These are phyloP conservation scores for Globisporangium viniferum DNA, from an alignment of 352 stramenopile genomes.

Conservation along the genomic window DNA sequence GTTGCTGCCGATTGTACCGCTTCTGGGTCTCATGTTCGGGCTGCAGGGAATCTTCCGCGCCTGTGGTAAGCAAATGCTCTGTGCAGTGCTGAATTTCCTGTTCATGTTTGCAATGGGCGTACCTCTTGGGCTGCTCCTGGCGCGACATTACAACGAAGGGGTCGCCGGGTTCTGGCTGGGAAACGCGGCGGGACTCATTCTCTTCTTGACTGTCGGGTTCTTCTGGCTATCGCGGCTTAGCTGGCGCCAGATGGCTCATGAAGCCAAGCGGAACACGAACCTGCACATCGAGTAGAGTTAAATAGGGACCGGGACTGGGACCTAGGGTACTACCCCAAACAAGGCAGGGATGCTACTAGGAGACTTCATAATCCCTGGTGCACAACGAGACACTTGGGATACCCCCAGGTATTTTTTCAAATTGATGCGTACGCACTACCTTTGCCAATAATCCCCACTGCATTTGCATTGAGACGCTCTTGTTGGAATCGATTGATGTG, in stretches of 20 bases:
- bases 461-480: no score
- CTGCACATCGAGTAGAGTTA: constrained; percentile 2
- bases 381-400: no score
- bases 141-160: constrained; percentile 2
- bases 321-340: no score
- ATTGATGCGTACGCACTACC: no score
- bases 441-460: no score
- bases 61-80: constrained; percentile 17
- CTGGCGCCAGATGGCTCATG: constrained; percentile 13
- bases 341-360: no score
- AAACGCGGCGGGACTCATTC: constrained; percentile 12
- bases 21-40: constrained; percentile 14
- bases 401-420: no score
- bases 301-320: no score
- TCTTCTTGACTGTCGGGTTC: constrained; percentile 18
- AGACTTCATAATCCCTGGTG: no score
- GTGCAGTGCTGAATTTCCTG: constrained; percentile 19
- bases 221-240: constrained; percentile 19
- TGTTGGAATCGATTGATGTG: no score
- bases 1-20: constrained; percentile 10
- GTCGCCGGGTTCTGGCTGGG: constrained; percentile 27
- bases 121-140: constrained; percentile 19
- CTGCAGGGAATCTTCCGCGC: constrained; percentile 19
- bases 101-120: constrained; percentile 21
- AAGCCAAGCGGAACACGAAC: constrained; percentile 17